These are phyloP conservation scores for Samsoniella hepiali DNA, from an alignment of 2,329 filamentous ascomycete genomes.

Conservation along the genomic window DNA sequence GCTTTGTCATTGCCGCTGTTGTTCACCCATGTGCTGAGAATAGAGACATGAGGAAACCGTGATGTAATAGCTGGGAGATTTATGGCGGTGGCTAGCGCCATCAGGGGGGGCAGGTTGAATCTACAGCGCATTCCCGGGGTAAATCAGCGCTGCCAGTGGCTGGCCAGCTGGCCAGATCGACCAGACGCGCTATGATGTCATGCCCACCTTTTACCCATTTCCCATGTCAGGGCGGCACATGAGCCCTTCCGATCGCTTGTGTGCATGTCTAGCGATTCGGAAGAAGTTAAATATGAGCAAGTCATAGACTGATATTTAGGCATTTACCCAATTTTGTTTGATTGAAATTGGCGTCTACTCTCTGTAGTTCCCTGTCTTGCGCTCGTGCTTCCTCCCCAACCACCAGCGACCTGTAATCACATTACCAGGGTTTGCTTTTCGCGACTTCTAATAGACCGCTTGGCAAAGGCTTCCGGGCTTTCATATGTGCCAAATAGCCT, in stretches of 20 bases:
- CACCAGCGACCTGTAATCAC: no score
- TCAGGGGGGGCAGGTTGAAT: background rate
- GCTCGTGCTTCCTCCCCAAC: no score
- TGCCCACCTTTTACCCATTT: background rate
- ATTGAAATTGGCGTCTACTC: no score
- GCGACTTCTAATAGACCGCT: no score
- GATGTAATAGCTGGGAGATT: background rate
- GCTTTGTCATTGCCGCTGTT: constrained; percentile 45
- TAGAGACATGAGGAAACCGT: background rate
- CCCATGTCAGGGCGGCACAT: background rate
- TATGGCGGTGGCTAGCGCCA: background rate
- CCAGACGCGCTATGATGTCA: background rate
- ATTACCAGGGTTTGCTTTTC: no score
- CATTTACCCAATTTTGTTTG: no score
- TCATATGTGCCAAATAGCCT: no score
- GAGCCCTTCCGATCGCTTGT: no score
- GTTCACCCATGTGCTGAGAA: background rate
- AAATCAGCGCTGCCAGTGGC: no score
- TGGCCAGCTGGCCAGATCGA: background rate
- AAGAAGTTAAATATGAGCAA: background rate
- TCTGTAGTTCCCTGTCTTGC: no score
- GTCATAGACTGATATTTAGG: no score
- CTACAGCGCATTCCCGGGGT: background rate
- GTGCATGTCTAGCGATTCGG: background rate
- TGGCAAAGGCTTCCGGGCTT: no score